phyloP scores from a whole-genome alignment of 2,329 filamentous ascomycete species.

The Neofusicoccum laricinum region DNA sequence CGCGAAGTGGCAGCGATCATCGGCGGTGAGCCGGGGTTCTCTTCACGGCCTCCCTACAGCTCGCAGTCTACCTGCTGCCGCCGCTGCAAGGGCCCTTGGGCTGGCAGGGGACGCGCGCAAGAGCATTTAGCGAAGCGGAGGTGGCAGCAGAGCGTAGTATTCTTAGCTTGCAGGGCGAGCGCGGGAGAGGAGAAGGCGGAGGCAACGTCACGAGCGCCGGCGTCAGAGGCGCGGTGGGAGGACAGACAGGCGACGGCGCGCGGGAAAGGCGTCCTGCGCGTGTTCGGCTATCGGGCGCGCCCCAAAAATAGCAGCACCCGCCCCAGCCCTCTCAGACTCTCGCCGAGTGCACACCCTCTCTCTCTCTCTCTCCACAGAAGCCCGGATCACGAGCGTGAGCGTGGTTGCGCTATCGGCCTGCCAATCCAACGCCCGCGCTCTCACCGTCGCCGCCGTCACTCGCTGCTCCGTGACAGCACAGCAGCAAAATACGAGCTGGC shows the following conservation, averaged over 20 bases:
- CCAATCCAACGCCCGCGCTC: background rate
- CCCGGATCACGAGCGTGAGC: background rate
- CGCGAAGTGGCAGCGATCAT: background rate
- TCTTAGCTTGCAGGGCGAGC: background rate
- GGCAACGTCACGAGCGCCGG: background rate
- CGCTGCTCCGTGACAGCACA: conserved; percentile 8
- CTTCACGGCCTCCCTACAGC: conserved; percentile 7
- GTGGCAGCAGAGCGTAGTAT: conserved; percentile 7
- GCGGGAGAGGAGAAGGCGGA: background rate
- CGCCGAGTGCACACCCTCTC: too few species aligned
- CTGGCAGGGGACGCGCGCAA: background rate
- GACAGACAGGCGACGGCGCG: background rate
- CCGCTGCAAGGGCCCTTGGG: background rate
- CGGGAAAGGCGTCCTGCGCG: conserved; percentile 7
- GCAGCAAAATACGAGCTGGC: conserved; percentile 8
- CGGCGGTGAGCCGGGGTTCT: conserved; percentile 9
- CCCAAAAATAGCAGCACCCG: background rate
- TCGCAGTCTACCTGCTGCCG: background rate
- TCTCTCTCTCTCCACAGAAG: background rate
- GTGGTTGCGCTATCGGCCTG: background rate
- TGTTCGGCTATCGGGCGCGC: conserved; percentile 5
- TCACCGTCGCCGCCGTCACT: background rate
- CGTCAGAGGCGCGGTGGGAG: background rate
- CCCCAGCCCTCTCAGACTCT: background rate
- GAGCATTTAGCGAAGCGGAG: background rate